A percentile compares a stretch with the other conserved stretches of the same genome.
Evolutionary conservation across 2,329 filamentous ascomycete species (phyloP).

Genomic region (Bertia moriformis): DNA sequence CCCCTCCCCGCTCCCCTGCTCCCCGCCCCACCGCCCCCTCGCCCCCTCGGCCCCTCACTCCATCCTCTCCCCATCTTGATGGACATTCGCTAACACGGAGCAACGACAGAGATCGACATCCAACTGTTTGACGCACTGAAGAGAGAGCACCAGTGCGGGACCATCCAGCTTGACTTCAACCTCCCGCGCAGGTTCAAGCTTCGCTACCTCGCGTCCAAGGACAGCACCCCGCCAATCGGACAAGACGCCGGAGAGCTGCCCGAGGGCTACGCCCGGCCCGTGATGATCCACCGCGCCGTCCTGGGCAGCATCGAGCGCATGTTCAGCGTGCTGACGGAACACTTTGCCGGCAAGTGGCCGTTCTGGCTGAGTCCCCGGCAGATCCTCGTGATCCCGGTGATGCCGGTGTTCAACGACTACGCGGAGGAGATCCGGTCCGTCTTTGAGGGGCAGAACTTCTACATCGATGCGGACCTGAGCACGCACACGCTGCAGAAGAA

Average conservation of each 20-base stretch:
- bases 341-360: slow-evolving; percentile 34
- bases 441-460: slow-evolving; percentile 24
- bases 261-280: slow-evolving; percentile 27
- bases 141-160: slow-evolving; percentile 55
- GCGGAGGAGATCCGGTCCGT: slow-evolving; percentile 27
- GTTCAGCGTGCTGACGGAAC: slow-evolving; percentile 31
- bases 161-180: slow-evolving; percentile 58
- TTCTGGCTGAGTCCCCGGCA: slow-evolving; percentile 35
- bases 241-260: slow-evolving; percentile 13
- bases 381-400: slow-evolving; percentile 31
- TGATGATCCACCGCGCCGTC: slow-evolving; percentile 34
- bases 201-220: slow-evolving; percentile 48
- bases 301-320: slow-evolving; percentile 33
- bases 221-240: slow-evolving; percentile 12
- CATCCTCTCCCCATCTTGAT: too few relatives aligned
- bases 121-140: slow-evolving; percentile 52
- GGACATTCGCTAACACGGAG: too few relatives aligned
- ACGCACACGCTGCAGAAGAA: slow-evolving; percentile 35
- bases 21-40: too few relatives aligned
- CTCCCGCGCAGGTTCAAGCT: slow-evolving; percentile 52
- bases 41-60: too few relatives aligned
- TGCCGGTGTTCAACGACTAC: slow-evolving; percentile 30
- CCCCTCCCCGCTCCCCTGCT: too few relatives aligned
- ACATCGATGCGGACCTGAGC: slow-evolving; percentile 29
- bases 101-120: slow-evolving; percentile 55